These are phyloP conservation scores for Bothriochloa decipiens DNA, from an alignment of 176 grass and related monocot species.

Conservation along the genomic window DNA sequence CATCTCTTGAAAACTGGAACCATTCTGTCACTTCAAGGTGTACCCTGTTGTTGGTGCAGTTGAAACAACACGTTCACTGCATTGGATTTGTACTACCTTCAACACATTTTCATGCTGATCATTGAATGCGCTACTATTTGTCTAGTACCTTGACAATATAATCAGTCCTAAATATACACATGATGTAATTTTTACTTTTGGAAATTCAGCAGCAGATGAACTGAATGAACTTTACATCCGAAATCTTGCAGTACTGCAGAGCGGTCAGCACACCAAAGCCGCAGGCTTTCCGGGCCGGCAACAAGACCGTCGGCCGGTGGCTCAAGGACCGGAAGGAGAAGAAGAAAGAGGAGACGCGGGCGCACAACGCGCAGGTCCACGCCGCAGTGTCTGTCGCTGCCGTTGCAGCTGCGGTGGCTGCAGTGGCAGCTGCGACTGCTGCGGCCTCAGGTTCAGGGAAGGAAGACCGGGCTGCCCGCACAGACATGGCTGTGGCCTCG, in stretches of 20 bases:
- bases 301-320: constrained; percentile 94
- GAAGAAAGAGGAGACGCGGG: constrained; percentile 95
- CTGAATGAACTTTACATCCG: neutral
- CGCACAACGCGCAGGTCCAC: constrained; percentile 89
- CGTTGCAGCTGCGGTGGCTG: constrained; percentile 74
- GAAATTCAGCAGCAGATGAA: neutral
- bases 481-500: constrained; percentile 82
- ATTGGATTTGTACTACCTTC: neutral
- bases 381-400: constrained; percentile 82
- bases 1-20: constrained; percentile 5
- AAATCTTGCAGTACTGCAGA: constrained; percentile 69
- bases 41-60: neutral
- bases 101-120: neutral
- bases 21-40: constrained; percentile 30
- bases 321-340: constrained; percentile 91
- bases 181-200: neutral
- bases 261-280: constrained; percentile 72
- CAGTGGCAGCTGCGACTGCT: constrained; percentile 69
- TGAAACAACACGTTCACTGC: constrained; percentile 21
- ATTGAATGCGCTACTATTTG: neutral
- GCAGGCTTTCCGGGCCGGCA: constrained; percentile 54
- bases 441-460: constrained; percentile 64
- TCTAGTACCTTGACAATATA: neutral
- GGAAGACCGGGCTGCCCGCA: constrained; percentile 70
- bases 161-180: neutral